These are phyloP conservation scores for Spencermartinsiella europaea DNA, from an alignment of 805 yeast species.

Conservation along the genomic window DNA sequence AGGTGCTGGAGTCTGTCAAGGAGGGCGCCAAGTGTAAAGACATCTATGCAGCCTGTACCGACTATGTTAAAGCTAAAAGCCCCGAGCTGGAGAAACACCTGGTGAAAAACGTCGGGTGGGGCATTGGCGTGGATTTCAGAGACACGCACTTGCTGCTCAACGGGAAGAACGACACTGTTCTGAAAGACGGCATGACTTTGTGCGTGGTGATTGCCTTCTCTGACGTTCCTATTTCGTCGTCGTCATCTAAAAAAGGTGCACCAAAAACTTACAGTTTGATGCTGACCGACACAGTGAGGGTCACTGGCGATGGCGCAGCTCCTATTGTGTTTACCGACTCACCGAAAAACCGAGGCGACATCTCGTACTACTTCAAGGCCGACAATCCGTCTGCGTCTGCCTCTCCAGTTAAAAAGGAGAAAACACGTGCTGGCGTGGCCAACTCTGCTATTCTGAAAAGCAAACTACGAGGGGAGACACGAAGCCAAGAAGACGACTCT, in stretches of 20 bases:
- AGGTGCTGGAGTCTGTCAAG: constrained; percentile 55
- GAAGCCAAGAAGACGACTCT: constrained; percentile 57
- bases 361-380: constrained; percentile 79
- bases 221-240: constrained; percentile 46
- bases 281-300: constrained; percentile 74
- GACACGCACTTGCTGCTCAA: constrained; percentile 72
- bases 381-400: constrained; percentile 40
- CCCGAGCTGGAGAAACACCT: constrained; percentile 63
- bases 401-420: not conserved
- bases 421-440: constrained; percentile 35
- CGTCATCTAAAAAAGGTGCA: constrained; percentile 33
- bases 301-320: constrained; percentile 55
- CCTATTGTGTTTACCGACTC: constrained; percentile 68
- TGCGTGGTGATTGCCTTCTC: constrained; percentile 75
- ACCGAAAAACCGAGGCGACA: constrained; percentile 63
- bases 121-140: constrained; percentile 84
- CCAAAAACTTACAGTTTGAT: constrained; percentile 62
- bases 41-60: constrained; percentile 60
- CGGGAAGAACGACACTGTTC: constrained; percentile 60
- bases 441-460: constrained; percentile 70
- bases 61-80: constrained; percentile 52
- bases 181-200: constrained; percentile 69
- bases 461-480: constrained; percentile 56
- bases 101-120: constrained; percentile 79
- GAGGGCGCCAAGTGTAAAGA: constrained; percentile 65